These are phyloP conservation scores for Encephalitozoon hellem DNA, from an alignment of 371 early-diverging fungal genomes.

Conservation along the genomic window DNA sequence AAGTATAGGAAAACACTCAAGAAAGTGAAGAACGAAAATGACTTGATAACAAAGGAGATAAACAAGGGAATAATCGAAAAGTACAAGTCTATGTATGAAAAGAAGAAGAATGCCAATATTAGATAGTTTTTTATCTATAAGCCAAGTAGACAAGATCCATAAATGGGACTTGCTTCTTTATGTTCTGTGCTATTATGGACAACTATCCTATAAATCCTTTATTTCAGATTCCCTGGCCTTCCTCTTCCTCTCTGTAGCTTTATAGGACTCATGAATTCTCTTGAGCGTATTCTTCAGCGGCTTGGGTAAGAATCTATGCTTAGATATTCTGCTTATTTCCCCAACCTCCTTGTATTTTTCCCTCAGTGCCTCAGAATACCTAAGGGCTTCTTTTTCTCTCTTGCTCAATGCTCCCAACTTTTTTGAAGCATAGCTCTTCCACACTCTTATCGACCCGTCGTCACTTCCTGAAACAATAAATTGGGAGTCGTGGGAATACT, in stretches of 20 bases:
- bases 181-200: not conserved
- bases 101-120: not conserved
- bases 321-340: slow-evolving; percentile 71
- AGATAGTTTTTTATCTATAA: not conserved
- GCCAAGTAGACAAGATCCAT: not conserved
- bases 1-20: slow-evolving; percentile 36
- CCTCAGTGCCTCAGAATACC: slow-evolving; percentile 75
- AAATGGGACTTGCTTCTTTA: not conserved
- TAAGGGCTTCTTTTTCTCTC: slow-evolving; percentile 71
- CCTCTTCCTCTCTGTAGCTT: slow-evolving; percentile 54
- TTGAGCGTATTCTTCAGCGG: slow-evolving; percentile 52
- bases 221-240: slow-evolving; percentile 1
- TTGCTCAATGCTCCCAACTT: slow-evolving; percentile 67
- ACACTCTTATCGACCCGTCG: slow-evolving; percentile 90
- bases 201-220: not conserved
- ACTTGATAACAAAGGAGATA: slow-evolving; percentile 24
- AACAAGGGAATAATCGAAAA: slow-evolving; percentile 17
- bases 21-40: slow-evolving; percentile 3
- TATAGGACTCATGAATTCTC: slow-evolving; percentile 43
- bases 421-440: slow-evolving; percentile 84
- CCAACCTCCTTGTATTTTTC: slow-evolving; percentile 80
- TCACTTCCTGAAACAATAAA: slow-evolving; percentile 90
- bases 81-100: not conserved
- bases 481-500: slow-evolving; percentile 81
- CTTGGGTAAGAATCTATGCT: slow-evolving; percentile 57